These are phyloP conservation scores for Xylaria sp. DNA, from an alignment of 2,329 filamentous ascomycete species.

Conservation along the genomic window DNA sequence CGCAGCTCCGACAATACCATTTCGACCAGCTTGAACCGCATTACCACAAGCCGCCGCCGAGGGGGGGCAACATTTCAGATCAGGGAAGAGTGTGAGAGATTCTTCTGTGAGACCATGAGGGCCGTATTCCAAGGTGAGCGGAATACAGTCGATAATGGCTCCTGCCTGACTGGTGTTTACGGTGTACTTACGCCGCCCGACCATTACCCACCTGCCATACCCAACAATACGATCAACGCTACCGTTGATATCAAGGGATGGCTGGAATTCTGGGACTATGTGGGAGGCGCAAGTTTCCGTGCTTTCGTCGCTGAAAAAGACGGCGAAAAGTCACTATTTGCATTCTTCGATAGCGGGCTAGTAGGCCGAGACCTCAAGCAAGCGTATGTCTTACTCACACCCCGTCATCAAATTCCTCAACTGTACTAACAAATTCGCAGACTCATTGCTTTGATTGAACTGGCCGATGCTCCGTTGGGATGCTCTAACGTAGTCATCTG, in stretches of 20 bases:
- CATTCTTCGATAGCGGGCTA: slow-evolving; percentile 73
- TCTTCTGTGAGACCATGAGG: slow-evolving; percentile 96
- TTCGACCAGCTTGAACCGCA: slow-evolving; percentile 36
- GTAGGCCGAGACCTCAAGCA: slow-evolving; percentile 76
- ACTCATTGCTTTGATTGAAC: slow-evolving; percentile 84
- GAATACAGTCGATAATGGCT: slow-evolving; percentile 69
- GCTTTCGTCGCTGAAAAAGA: slow-evolving; percentile 72
- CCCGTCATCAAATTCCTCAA: neutral
- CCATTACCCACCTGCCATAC: slow-evolving; percentile 37
- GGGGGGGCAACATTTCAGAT: slow-evolving; percentile 95
- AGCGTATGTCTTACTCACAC: slow-evolving; percentile 52
- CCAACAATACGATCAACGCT: slow-evolving; percentile 23
- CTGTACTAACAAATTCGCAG: slow-evolving; percentile 41
- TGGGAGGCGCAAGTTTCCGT: slow-evolving; percentile 75
- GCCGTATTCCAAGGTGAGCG: slow-evolving; percentile 94
- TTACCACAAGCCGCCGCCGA: slow-evolving; percentile 56
- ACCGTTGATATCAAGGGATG: slow-evolving; percentile 50
- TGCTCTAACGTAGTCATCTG: slow-evolving; percentile 76
- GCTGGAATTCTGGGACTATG: slow-evolving; percentile 82
- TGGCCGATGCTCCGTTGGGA: slow-evolving; percentile 69
- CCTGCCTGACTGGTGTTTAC: slow-evolving; percentile 76
- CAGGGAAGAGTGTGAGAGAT: slow-evolving; percentile 99
- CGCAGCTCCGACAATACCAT: slow-evolving; percentile 31
- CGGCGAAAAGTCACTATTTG: slow-evolving; percentile 70
- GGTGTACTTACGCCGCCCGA: slow-evolving; percentile 47